Evolutionary conservation across 2,329 filamentous ascomycete species (phyloP).

Genomic region (Parastagonospora avenae): DNA sequence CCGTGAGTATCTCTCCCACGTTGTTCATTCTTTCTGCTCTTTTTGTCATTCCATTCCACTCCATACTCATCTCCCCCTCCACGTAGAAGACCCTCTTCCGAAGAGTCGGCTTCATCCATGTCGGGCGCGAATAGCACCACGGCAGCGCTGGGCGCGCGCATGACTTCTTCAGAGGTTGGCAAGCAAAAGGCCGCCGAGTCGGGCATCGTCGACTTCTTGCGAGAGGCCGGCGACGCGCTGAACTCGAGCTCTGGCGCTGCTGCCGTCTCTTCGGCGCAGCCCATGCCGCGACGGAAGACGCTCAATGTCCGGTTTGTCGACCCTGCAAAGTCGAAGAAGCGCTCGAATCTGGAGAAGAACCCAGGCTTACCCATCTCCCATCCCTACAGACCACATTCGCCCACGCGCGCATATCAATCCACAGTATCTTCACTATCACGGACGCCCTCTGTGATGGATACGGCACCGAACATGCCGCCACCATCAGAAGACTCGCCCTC

Average conservation of each 20-base stretch:
- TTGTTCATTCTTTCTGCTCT: conserved; percentile 27
- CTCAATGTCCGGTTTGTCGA: conserved; percentile 29
- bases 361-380: conserved; percentile 46
- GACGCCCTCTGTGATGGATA: conserved; percentile 57
- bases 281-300: conserved; percentile 32
- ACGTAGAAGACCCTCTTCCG: conserved; percentile 32
- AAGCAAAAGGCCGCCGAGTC: conserved; percentile 42
- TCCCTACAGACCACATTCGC: conserved; percentile 48
- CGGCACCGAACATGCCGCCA: conserved; percentile 58
- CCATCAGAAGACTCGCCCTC: conserved; percentile 66
- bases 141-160: conserved; percentile 38
- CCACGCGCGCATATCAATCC: conserved; percentile 57
- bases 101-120: conserved; percentile 41
- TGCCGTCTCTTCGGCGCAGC: conserved; percentile 13
- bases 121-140: conserved; percentile 39
- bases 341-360: conserved; percentile 16
- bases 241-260: conserved; percentile 14
- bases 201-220: conserved; percentile 52
- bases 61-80: conserved; percentile 27
- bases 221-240: conserved; percentile 47
- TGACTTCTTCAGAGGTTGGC: conserved; percentile 32
- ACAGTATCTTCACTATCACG: conserved; percentile 53
- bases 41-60: conserved; percentile 12
- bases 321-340: conserved; percentile 22
- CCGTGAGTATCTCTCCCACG: conserved; percentile 47